Conservation (phyloP, 2,329 filamentous ascomycete genomes). For the Kalmusia sp. region DNA sequence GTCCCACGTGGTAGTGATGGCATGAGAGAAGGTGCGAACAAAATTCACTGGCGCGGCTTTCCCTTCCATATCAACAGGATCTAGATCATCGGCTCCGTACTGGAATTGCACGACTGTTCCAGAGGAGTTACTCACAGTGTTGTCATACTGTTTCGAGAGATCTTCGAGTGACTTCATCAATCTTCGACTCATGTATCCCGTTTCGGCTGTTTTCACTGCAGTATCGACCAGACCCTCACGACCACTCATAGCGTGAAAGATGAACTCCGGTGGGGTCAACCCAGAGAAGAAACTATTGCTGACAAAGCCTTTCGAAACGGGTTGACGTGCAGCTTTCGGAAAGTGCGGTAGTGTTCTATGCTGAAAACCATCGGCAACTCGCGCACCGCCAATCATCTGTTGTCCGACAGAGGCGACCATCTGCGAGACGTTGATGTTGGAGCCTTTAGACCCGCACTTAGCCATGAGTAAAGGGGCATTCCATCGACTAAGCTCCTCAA, state of each 20-base stretch:
- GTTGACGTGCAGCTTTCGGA: conserved; percentile 87
- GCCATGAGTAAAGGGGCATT: conserved; percentile 97
- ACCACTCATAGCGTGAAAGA: conserved; percentile 98
- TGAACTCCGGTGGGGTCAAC: conserved; percentile 86
- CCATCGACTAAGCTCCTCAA: conserved; percentile 85
- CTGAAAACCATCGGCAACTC: conserved; percentile 95
- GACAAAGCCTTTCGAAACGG: conserved; percentile 96
- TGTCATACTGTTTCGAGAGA: conserved; percentile 89
- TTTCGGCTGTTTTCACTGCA: conserved; percentile 98
- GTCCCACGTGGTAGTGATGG: conserved; percentile 76
- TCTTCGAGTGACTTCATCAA: conserved; percentile 98
- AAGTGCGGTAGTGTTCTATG: conserved; percentile 95
- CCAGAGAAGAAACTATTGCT: conserved; percentile 97
- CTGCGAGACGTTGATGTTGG: conserved; percentile 96
- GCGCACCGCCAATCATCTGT: conserved; percentile 93
- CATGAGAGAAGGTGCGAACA: conserved; percentile 85
- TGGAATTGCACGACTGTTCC: conserved; percentile 94
- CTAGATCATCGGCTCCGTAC: conserved; percentile 93
- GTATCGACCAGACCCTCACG: conserved; percentile 99
- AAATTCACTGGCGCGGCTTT: conserved; percentile 92
- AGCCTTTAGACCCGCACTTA: conserved; percentile 95
- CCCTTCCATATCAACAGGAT: conserved; percentile 98
- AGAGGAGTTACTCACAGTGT: conserved; percentile 90
- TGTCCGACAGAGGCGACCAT: conserved; percentile 98
- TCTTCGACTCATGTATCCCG: conserved; percentile 97